Evolutionary conservation across 2,329 filamentous ascomycete genomes (phyloP).

Genomic region (Rasamsonia emersonii): DNA sequence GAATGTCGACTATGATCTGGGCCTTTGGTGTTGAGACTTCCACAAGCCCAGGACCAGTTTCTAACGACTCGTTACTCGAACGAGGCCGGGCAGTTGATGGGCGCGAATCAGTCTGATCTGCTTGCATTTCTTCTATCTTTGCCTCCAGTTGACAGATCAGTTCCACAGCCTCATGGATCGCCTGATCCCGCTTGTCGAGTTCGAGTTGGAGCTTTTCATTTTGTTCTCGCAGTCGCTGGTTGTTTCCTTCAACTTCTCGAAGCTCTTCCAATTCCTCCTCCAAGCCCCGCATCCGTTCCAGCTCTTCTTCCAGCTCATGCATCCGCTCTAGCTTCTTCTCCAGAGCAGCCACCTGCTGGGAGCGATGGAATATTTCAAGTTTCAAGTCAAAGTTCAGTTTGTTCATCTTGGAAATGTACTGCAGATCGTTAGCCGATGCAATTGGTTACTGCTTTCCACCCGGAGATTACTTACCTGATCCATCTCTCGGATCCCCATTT

Average conservation of each 20-base stretch:
- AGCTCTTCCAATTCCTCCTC: constrained; percentile 31
- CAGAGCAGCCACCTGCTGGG: constrained; percentile 26
- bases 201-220: constrained; percentile 30
- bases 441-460: neutral
- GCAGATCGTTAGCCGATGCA: constrained; percentile 7
- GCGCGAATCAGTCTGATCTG: constrained; percentile 12
- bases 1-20: constrained; percentile 23
- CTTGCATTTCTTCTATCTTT: constrained; percentile 27
- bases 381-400: constrained; percentile 38
- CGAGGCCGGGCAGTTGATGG: constrained; percentile 19
- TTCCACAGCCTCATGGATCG: constrained; percentile 35
- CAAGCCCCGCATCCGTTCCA: constrained; percentile 19
- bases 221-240: constrained; percentile 26
- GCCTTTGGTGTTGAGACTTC: constrained; percentile 21
- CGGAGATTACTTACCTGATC: constrained; percentile 26
- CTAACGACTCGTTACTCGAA: constrained; percentile 15
- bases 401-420: constrained; percentile 37
- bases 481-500: constrained; percentile 37
- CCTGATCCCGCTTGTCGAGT: constrained; percentile 32
- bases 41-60: constrained; percentile 3
- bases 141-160: constrained; percentile 36
- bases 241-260: constrained; percentile 26
- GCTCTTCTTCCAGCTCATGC: constrained; percentile 27
- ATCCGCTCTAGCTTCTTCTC: constrained; percentile 32
- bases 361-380: constrained; percentile 33